A percentile compares a stretch with the other conserved stretches of the same genome.
These are phyloP conservation scores for Fusarium sp. DNA, from an alignment of 2,329 filamentous ascomycete species.

Conservation along the genomic window DNA sequence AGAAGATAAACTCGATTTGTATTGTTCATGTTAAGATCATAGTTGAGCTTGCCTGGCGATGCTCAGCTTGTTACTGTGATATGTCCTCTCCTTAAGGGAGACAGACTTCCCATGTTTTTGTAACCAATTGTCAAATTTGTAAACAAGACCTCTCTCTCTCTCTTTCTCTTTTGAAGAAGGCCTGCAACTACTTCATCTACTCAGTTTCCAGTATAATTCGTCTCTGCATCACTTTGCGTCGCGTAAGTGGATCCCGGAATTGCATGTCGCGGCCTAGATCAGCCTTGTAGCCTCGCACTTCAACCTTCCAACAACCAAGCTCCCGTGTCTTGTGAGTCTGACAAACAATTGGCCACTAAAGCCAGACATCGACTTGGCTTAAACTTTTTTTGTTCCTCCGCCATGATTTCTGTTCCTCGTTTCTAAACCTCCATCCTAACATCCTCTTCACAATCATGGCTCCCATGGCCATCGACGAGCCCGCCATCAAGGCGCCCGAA, in stretches of 20 bases:
- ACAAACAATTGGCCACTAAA: conserved; percentile 45
- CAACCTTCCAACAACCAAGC: conserved; percentile 38
- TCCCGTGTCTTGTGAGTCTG: conserved; percentile 28
- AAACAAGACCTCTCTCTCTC: background rate
- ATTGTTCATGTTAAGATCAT: background rate
- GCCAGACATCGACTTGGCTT: conserved; percentile 16
- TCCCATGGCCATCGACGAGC: conserved; percentile 63
- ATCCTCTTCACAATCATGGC: conserved; percentile 55
- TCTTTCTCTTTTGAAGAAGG: background rate
- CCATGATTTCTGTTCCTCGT: conserved; percentile 32
- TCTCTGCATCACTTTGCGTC: background rate
- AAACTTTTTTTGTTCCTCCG: conserved; percentile 7
- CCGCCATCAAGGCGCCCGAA: conserved; percentile 50
- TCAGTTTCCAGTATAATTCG: background rate
- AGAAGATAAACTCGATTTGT: background rate
- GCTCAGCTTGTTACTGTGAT: background rate
- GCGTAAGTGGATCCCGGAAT: conserved; percentile 36
- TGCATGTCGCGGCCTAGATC: conserved; percentile 41
- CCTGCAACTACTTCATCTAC: background rate
- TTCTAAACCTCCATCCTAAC: conserved; percentile 10
- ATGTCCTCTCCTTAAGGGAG: too few species aligned
- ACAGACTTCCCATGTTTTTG: too few species aligned
- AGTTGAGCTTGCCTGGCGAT: background rate
- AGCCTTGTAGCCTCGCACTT: conserved; percentile 52
- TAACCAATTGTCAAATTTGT: too few species aligned